Base-by-base conservation (phyloP, 192 early-diverging fungal species). In the Funneliformis mosseae region DNA sequence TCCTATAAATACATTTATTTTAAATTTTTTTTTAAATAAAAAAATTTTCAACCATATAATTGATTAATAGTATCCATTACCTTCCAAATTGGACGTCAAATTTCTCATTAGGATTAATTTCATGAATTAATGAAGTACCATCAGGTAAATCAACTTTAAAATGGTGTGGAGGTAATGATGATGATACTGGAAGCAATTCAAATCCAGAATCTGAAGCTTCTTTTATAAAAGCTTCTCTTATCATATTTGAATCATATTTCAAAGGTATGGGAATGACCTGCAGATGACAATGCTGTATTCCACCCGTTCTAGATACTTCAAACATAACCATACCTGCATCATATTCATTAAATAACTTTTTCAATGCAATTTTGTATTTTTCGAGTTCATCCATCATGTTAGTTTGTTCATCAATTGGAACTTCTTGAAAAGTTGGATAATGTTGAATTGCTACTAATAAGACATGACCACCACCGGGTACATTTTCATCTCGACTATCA, bases 1-100 rank as follows among this genome's bases (percentile, higher is more conserved):
- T 85, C 81, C 90, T 90, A 50, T 10, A 61, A 77, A 46, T 62
- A 4, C 21, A 77, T 41, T 67, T 39, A 76, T 41, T 27, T 59
- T 75, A 21, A 27, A 43, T 21, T n/a, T 41, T 42, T 42, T 3
- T 63, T 9, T 21, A 63, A n/a, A 70, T 14, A 50, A 79, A 64
- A 41, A 33, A 33, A 33, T 2, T 0, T 33, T 33, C 33, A 33
- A 33, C 0, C 33, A 2, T 33, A 33, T 2, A 33, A 33, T 33
- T 33, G 33, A 33, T 33, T 33, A 33, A 33, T 33, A 33, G 33
- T 33, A n/a, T 78, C 8, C 14, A 21, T 68, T 77, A 88, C 87
- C 96, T 86, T 81, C 94, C 94, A 84, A 95, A 93, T 81, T 96
- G 93, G 5, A 93, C 73, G 79, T 96, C 94, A 78, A 96, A 92